These are phyloP conservation scores for Sisymbrium altissimum DNA, from an alignment of 345 rosid species.

Conservation along the genomic window DNA sequence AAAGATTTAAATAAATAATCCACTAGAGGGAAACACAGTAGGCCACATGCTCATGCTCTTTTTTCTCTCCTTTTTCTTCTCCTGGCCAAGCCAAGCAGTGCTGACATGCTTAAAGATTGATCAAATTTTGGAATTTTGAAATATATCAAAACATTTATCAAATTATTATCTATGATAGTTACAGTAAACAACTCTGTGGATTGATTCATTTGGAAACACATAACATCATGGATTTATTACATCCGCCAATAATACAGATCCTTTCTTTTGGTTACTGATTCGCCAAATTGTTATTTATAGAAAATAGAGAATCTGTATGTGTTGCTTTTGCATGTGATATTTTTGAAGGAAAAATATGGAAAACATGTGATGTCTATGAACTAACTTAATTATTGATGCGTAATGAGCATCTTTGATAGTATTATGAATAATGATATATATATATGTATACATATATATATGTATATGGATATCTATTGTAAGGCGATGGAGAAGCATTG, in stretches of 20 bases:
- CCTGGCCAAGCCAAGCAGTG: constrained; percentile 35
- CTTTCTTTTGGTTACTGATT: constrained; percentile 1
- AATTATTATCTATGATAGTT: constrained; percentile 19
- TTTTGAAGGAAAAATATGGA: not conserved
- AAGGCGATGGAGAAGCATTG: constrained; percentile 30
- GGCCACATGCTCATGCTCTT: constrained; percentile 34
- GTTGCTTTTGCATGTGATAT: constrained; percentile 29
- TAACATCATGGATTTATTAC: constrained; percentile 22
- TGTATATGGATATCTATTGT: not conserved
- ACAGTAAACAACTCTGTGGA: constrained; percentile 29
- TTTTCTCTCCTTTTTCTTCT: constrained; percentile 26
- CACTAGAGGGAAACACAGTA: constrained; percentile 30
- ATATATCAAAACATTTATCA: not conserved
- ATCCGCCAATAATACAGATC: constrained; percentile 13
- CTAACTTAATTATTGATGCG: constrained; percentile 11
- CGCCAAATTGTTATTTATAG: constrained; percentile 6
- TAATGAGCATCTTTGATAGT: constrained; percentile 17
- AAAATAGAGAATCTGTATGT: not conserved
- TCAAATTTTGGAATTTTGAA: constrained; percentile 15
- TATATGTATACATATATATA: not conserved
- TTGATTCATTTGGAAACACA: constrained; percentile 34
- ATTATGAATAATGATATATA: constrained; percentile 6
- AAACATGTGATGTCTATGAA: constrained; percentile 32
- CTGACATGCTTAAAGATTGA: constrained; percentile 33
- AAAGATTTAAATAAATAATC: not conserved